Conservation (phyloP, 2,329 filamentous ascomycete species). For the Ascochyta fabae region DNA sequence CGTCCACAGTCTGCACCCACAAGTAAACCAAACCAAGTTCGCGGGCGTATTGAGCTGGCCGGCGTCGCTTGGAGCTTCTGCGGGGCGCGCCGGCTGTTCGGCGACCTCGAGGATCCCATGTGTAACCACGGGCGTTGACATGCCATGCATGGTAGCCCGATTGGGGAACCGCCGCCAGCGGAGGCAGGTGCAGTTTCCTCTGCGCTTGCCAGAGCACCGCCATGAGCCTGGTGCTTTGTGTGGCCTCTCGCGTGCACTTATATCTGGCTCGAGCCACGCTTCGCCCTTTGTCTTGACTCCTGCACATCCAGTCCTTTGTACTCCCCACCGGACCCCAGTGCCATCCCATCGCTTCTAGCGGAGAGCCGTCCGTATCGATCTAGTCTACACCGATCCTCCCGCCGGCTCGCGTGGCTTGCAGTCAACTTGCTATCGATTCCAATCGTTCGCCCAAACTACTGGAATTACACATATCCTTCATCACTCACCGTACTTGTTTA, state of each 20-base stretch:
- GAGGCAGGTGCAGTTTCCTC: slow-evolving; percentile 8
- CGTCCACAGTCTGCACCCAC: slow-evolving; percentile 3
- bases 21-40: not conserved
- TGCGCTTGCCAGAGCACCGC: slow-evolving; percentile 9
- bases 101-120: slow-evolving; percentile 31
- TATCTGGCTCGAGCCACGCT: slow-evolving; percentile 5
- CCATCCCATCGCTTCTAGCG: not conserved
- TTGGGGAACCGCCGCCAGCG: slow-evolving; percentile 14
- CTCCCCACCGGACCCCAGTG: slow-evolving; percentile 1
- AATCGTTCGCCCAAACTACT: slow-evolving; percentile 3
- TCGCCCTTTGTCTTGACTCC: not conserved
- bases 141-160: slow-evolving; percentile 19
- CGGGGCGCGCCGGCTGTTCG: slow-evolving; percentile 19
- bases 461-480: not conserved
- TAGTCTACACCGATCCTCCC: slow-evolving; percentile 10
- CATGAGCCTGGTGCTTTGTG: not conserved
- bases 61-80: slow-evolving; percentile 6
- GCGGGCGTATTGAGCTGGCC: not conserved
- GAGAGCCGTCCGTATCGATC: slow-evolving; percentile 6
- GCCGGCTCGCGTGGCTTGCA: slow-evolving; percentile 12
- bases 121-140: slow-evolving; percentile 18
- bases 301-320: not conserved
- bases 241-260: slow-evolving; percentile 8
- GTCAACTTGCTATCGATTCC: not conserved
- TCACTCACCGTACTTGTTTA: slow-evolving; percentile 2